phyloP scores from a whole-genome alignment of 352 stramenopile genomes.

The Pelagophyceae sp. region DNA sequence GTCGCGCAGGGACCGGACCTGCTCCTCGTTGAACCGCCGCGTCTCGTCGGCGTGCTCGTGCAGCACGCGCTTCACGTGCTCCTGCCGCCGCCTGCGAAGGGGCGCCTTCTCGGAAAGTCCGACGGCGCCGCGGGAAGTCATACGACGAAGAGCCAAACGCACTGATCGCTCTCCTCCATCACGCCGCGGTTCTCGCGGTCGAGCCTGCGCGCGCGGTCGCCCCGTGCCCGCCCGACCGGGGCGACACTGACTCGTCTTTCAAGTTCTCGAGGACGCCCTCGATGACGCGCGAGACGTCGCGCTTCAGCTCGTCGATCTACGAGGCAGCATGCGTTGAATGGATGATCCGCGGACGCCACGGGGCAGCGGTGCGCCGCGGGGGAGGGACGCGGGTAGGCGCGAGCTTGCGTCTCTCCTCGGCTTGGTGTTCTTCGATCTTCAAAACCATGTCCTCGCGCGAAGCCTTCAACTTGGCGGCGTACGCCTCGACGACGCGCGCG shows the following conservation, averaged over 20 bases:
- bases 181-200: too few species aligned
- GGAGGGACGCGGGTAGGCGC: background rate
- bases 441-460: background rate
- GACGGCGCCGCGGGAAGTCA: too few species aligned
- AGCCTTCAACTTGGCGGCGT: slow-evolving; percentile 4
- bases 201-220: too few species aligned
- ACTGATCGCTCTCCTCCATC: too few species aligned
- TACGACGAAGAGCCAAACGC: too few species aligned
- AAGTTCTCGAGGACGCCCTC: background rate
- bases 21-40: background rate
- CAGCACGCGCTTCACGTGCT: background rate
- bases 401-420: background rate
- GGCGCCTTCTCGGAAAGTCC: too few species aligned
- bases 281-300: background rate
- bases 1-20: background rate
- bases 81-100: background rate
- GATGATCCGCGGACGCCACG: too few species aligned
- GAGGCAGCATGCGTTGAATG: background rate
- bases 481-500: slow-evolving; percentile 11
- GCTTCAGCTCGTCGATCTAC: background rate
- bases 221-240: too few species aligned
- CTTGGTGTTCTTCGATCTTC: slow-evolving; percentile 6
- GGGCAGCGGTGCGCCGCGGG: too few species aligned
- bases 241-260: background rate
- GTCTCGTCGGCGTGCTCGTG: background rate